Conservation (phyloP, 164 flowering plant genomes). For the Akebia trifoliata region DNA sequence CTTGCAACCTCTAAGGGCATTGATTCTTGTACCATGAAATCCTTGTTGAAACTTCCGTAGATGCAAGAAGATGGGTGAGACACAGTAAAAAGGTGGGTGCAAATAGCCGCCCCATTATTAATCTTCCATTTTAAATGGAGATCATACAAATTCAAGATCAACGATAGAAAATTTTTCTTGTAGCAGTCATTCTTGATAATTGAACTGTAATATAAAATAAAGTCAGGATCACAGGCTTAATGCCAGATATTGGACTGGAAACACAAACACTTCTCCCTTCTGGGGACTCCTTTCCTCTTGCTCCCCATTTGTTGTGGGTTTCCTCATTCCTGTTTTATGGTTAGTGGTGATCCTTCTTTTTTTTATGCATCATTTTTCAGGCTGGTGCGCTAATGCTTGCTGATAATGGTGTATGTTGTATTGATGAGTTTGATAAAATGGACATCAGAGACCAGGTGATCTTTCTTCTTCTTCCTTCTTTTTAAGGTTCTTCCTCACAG, state of each 20-base stretch:
- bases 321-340: neutral
- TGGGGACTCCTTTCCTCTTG: neutral
- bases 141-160: too few species aligned
- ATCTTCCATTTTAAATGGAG: too few species aligned
- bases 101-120: too few species aligned
- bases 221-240: neutral
- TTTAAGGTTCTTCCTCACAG: neutral
- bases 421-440: constrained; percentile 99
- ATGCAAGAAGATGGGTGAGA: too few species aligned
- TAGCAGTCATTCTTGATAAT: neutral
- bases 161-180: too few species aligned
- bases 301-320: neutral
- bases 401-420: constrained; percentile 94
- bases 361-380: too few species aligned
- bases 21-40: too few species aligned
- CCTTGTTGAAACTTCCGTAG: too few species aligned
- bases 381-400: constrained; percentile 99
- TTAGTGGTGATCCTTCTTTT: too few species aligned
- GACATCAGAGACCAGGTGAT: constrained; percentile 88
- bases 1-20: too few species aligned
- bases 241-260: neutral
- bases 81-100: too few species aligned
- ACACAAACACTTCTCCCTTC: neutral
- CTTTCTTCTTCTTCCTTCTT: neutral
- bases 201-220: neutral